Percentiles rank a stretch among this genome's conserved stretches.
Conservation (phyloP, 2,329 filamentous ascomycete species). For the Pseudocercospora eumusae region DNA sequence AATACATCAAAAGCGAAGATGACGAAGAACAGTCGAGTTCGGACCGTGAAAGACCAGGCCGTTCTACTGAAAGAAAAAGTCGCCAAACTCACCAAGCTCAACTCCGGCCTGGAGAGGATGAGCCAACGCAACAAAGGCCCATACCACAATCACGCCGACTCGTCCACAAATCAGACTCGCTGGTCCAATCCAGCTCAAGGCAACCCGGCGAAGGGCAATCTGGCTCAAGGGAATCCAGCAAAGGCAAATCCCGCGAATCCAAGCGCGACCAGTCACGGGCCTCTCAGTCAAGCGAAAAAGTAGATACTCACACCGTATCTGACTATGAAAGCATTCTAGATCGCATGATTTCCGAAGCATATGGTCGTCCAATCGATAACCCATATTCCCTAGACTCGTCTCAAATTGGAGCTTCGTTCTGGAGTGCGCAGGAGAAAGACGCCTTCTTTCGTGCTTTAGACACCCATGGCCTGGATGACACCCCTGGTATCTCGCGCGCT, state of each 20-base stretch:
- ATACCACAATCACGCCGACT: conserved; percentile 17
- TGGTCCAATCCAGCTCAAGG: conserved; percentile 16
- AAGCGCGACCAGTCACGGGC: conserved; percentile 17
- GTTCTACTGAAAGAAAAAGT: conserved; percentile 14
- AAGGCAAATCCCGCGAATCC: conserved; percentile 13
- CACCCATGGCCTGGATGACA: conserved; percentile 63
- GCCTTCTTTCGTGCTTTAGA: conserved; percentile 67
- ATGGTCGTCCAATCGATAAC: background rate
- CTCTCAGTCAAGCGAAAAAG: conserved; percentile 17
- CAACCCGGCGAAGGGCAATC: conserved; percentile 16
- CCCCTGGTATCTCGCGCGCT: conserved; percentile 61
- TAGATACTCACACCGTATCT: conserved; percentile 10
- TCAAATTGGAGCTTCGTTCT: conserved; percentile 69
- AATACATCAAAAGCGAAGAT: conserved; percentile 12
- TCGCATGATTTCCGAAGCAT: conserved; percentile 56
- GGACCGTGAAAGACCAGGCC: conserved; percentile 20
- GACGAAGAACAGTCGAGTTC: conserved; percentile 14
- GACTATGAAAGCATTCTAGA: conserved; percentile 57
- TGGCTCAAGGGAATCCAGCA: conserved; percentile 9
- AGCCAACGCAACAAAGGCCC: conserved; percentile 12
- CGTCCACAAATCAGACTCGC: conserved; percentile 19
- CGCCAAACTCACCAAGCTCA: conserved; percentile 16
- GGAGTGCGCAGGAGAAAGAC: conserved; percentile 71
- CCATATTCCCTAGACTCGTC: conserved; percentile 39
- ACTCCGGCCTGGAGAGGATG: conserved; percentile 18